Evolutionary conservation across 2,329 filamentous ascomycete species (phyloP), one percentile per base, ranked within the genome.

Genomic region (Epichloe festucae): DNA sequence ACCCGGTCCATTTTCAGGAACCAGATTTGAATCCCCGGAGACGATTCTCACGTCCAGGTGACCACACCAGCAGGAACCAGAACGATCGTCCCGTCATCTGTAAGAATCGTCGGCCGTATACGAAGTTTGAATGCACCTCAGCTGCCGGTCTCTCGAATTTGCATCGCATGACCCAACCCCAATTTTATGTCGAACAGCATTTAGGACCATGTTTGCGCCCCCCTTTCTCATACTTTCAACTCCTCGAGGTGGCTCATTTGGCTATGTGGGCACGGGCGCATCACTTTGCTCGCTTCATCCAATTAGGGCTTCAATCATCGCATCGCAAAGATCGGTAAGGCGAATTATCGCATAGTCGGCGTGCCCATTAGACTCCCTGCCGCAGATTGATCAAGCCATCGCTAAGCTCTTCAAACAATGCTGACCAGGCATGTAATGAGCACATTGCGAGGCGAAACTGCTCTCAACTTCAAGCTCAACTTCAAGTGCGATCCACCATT

Each of bases 381-480:
- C 60, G 56, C 54, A 52, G 58, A 60, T 61, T 62, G 43, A 31
- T 52, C 38, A 48, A 49, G 56, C 56, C 60, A 56, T 58, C 62
- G 59, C 59, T 35, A 10, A 60, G 58, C 54, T 55, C 58, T 50
- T 31, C 51, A 49, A 52, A 55, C 56, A 54, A 60, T 70, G 76
- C 75, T 78, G 77, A 75, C 73, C 74, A 78, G 75, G 74, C 74
- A 61, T 57, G 65, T 62, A 60, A 59, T 59, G 61, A 65, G 67
- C 62, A 64, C 67, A 65, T 60, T 65, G 71, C 73, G 70, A 69
- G 74, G 76, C 74, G 65, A 65, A 67, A 71, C 76, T 71, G 67
- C 64, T 70, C 79, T 84, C 80, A 63, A 84, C 80, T 79, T 76
- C 73, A 64, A 67, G 64, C 79, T 84, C 80, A 63, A 84, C 80